A percentile compares a stretch with the other conserved stretches of the same genome.
Evolutionary conservation across 2,329 filamentous ascomycete species (phyloP).

Genomic region (Paramyrothecium sp.): DNA sequence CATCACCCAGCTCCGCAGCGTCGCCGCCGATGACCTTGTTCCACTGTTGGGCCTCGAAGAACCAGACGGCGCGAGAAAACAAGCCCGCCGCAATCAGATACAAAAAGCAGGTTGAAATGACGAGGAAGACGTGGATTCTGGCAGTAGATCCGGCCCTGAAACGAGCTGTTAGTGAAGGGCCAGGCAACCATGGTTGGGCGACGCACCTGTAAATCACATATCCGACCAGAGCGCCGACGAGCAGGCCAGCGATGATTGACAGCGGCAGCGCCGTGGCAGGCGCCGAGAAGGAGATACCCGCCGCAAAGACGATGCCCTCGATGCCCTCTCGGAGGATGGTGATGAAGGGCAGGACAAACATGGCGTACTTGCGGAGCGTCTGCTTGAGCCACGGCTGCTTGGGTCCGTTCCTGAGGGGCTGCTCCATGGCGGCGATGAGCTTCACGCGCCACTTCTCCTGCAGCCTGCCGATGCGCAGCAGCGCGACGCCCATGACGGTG

Average conservation of each 20-base stretch:
- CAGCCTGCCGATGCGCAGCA: constrained; percentile 79
- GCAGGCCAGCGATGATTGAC: constrained; percentile 69
- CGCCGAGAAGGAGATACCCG: constrained; percentile 75
- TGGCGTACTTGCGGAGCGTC: constrained; percentile 75
- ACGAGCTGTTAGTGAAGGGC: constrained; percentile 2
- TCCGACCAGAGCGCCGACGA: constrained; percentile 65
- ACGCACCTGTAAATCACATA: constrained; percentile 76
- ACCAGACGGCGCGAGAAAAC: constrained; percentile 76
- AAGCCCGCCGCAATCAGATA: constrained; percentile 83
- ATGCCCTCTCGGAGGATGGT: constrained; percentile 70
- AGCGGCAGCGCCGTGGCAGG: constrained; percentile 77
- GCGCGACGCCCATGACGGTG: constrained; percentile 74
- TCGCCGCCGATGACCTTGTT: constrained; percentile 61
- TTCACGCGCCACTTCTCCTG: constrained; percentile 85
- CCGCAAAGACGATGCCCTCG: constrained; percentile 83
- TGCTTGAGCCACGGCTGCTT: constrained; percentile 51
- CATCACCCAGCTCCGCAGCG: constrained; percentile 47
- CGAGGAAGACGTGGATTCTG: constrained; percentile 70
- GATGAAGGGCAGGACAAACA: constrained; percentile 84
- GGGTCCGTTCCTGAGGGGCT: constrained; percentile 42
- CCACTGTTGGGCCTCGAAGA: constrained; percentile 70
- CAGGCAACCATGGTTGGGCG: not conserved
- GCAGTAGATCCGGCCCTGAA: constrained; percentile 39
- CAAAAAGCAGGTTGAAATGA: constrained; percentile 76
- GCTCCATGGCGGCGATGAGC: constrained; percentile 68